Evolutionary conservation across 495 filamentous ascomycete genomes (phyloP).

Genomic region (Umbilicaria muhlenbergii): DNA sequence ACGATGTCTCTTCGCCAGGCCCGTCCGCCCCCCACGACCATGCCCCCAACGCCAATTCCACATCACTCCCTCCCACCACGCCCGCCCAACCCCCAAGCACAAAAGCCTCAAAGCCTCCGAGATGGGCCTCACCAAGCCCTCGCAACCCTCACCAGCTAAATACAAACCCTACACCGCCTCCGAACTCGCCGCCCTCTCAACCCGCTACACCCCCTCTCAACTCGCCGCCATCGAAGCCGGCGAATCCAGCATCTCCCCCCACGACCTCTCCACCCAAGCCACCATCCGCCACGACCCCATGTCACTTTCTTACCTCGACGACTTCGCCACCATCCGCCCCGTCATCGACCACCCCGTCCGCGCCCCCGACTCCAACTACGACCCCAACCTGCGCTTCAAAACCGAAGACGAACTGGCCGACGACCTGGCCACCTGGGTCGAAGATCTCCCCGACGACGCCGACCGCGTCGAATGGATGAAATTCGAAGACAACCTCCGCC

Average conservation of each 20-base stretch:
- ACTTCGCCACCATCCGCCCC: slow-evolving; percentile 62
- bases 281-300: slow-evolving; percentile 54
- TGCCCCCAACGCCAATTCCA: slow-evolving; percentile 8
- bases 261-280: slow-evolving; percentile 61
- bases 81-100: slow-evolving; percentile 3
- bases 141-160: slow-evolving; percentile 15
- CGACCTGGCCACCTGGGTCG: slow-evolving; percentile 41
- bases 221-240: slow-evolving; percentile 73
- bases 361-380: slow-evolving; percentile 34
- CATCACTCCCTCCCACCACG: slow-evolving; percentile 1
- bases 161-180: slow-evolving; percentile 52
- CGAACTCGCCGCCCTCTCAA: slow-evolving; percentile 44
- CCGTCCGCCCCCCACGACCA: not conserved
- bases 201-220: slow-evolving; percentile 65
- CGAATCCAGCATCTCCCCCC: slow-evolving; percentile 63
- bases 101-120: slow-evolving; percentile 9
- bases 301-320: slow-evolving; percentile 64
- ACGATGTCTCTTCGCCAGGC: slow-evolving; percentile 1
- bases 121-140: slow-evolving; percentile 15
- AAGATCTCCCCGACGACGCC: slow-evolving; percentile 32
- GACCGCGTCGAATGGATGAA: slow-evolving; percentile 27
- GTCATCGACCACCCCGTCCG: slow-evolving; percentile 53
- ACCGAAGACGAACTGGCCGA: slow-evolving; percentile 36
- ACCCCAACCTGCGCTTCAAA: slow-evolving; percentile 48
- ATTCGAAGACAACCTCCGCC: slow-evolving; percentile 28